These are phyloP conservation scores for Arthrobotrys pseudoclavata DNA, from an alignment of 2,329 filamentous ascomycete species.

Conservation along the genomic window DNA sequence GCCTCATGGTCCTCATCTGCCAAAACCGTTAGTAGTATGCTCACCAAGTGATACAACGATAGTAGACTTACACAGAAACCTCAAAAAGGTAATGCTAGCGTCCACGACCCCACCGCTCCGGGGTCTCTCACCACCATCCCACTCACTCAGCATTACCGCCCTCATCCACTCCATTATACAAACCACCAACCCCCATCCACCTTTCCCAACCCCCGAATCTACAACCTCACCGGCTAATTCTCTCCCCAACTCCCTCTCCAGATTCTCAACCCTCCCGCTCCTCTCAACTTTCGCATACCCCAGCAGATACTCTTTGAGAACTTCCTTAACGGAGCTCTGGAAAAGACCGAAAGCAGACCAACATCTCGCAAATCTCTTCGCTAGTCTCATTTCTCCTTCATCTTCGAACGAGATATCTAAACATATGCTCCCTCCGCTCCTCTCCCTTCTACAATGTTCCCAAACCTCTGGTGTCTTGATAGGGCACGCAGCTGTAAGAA, in stretches of 20 bases:
- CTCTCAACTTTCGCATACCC: conserved; percentile 59
- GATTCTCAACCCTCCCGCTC: conserved; percentile 37
- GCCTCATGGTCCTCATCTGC: conserved; percentile 74
- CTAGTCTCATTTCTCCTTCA: conserved; percentile 62
- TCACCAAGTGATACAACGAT: background rate
- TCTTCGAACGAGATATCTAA: conserved; percentile 66
- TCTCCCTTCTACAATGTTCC: conserved; percentile 59
- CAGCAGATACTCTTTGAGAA: conserved; percentile 60
- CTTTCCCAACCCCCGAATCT: conserved; percentile 71
- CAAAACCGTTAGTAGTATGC: conserved; percentile 39
- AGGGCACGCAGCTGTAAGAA: conserved; percentile 61
- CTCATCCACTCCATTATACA: conserved; percentile 77
- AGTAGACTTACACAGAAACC: conserved; percentile 76
- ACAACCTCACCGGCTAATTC: conserved; percentile 71
- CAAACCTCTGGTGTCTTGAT: conserved; percentile 60
- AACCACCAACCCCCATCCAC: conserved; percentile 66
- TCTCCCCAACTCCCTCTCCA: conserved; percentile 63
- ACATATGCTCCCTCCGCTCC: conserved; percentile 55
- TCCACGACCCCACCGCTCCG: conserved; percentile 79
- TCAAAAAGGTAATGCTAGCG: conserved; percentile 80
- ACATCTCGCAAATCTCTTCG: conserved; percentile 60
- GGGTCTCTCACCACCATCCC: conserved; percentile 81
- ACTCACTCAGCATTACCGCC: conserved; percentile 81
- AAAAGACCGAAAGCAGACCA: conserved; percentile 60
- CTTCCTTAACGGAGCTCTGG: conserved; percentile 32